These are phyloP conservation scores for Xanthoparmelia taractica DNA, from an alignment of 495 filamentous ascomycete species.

Conservation along the genomic window DNA sequence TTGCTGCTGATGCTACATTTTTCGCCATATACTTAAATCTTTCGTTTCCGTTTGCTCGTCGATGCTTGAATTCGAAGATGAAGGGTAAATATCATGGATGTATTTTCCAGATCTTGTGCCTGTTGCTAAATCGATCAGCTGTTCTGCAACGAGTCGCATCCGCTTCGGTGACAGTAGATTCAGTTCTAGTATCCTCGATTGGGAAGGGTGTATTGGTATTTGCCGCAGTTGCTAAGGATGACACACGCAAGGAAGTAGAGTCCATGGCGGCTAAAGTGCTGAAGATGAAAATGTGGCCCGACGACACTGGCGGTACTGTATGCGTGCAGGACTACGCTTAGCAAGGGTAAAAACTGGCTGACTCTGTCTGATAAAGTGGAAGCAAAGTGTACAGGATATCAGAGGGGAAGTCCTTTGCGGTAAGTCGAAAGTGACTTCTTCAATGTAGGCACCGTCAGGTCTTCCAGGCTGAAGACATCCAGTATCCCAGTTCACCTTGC, in stretches of 20 bases:
- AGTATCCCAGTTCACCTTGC: slow-evolving; percentile 98
- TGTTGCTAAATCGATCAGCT: slow-evolving; percentile 43
- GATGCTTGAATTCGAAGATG: slow-evolving; percentile 28
- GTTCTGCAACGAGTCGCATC: slow-evolving; percentile 93
- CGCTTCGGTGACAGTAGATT: slow-evolving; percentile 96
- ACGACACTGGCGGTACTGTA: slow-evolving; percentile 53
- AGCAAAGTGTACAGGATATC: slow-evolving; percentile 76
- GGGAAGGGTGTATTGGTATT: slow-evolving; percentile 85
- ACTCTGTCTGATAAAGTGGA: slow-evolving; percentile 56
- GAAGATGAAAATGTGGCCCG: slow-evolving; percentile 85
- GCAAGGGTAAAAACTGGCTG: slow-evolving; percentile 15
- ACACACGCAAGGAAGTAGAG: slow-evolving; percentile 83
- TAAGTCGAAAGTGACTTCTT: slow-evolving; percentile 36
- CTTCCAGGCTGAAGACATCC: slow-evolving; percentile 16
- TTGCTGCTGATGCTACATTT: background rate
- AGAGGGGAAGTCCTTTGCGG: slow-evolving; percentile 85
- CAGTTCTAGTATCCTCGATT: slow-evolving; percentile 79
- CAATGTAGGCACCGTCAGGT: background rate
- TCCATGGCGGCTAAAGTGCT: slow-evolving; percentile 74
- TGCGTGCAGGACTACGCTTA: slow-evolving; percentile 8
- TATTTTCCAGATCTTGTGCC: slow-evolving; percentile 3
- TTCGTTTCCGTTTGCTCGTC: background rate
- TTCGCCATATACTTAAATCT: no score
- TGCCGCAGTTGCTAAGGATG: slow-evolving; percentile 81
- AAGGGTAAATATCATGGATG: slow-evolving; percentile 37